A percentile compares a stretch with the other conserved stretches of the same genome.
Evolutionary conservation across 192 early-diverging fungal species (phyloP).

Genomic region (Rhizophagus clarus): DNA sequence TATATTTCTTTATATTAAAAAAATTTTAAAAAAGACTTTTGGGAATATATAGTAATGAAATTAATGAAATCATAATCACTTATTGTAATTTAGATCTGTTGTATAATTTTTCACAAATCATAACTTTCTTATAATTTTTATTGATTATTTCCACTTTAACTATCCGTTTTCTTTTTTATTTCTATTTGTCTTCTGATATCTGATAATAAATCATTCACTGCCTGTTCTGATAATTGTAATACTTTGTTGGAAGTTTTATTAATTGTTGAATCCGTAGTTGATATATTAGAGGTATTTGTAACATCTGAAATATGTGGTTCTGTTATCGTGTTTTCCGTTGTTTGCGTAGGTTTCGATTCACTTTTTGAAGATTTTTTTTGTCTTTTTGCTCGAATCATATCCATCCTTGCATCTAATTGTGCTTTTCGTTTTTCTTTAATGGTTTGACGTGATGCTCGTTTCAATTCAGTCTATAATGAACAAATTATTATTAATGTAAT

Average conservation of each 20-base stretch:
- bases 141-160: background rate
- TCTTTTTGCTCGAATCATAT: constrained; percentile 30
- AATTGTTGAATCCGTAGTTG: background rate
- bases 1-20: too few species aligned
- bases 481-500: background rate
- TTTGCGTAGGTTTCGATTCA: background rate
- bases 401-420: constrained; percentile 45
- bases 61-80: too few species aligned
- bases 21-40: too few species aligned
- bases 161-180: background rate
- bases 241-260: background rate
- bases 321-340: too few species aligned
- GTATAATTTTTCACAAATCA: background rate
- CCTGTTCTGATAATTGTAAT: background rate
- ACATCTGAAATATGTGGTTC: too few species aligned
- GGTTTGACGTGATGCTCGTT: constrained; percentile 26
- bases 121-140: background rate
- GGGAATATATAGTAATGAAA: too few species aligned
- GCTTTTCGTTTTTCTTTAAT: constrained; percentile 42
- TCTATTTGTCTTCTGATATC: constrained; percentile 18
- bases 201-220: constrained; percentile 23
- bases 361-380: background rate
- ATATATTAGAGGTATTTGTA: background rate
- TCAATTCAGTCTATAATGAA: constrained; percentile 43
- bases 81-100: too few species aligned